Conservation (phyloP, 2,329 filamentous ascomycete species). For the Pseudonectria foliicola region DNA sequence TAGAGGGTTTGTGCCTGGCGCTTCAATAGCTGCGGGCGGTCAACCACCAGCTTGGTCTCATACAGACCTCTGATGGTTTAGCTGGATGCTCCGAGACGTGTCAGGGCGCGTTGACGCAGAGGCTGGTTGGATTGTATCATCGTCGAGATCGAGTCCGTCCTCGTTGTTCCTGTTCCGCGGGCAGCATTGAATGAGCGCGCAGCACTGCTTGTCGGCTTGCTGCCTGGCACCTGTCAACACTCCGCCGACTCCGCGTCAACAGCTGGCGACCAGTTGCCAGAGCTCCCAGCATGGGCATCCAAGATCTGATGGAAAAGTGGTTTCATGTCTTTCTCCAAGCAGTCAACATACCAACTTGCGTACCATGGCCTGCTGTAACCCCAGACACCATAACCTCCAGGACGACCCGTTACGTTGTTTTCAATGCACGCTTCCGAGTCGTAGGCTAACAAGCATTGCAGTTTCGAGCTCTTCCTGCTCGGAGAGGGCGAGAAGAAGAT, state of each 20-base stretch:
- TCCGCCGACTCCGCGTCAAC: neutral
- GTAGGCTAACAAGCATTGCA: slow-evolving; percentile 31
- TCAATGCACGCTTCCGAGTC: neutral
- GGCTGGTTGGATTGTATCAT: too few species aligned
- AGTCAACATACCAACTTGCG: neutral
- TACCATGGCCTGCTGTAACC: slow-evolving; percentile 30
- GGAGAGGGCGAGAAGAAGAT: slow-evolving; percentile 89
- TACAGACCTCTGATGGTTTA: neutral
- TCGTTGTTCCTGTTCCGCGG: too few species aligned
- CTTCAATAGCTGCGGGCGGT: too few species aligned
- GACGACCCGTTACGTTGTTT: slow-evolving; percentile 28
- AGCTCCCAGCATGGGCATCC: too few species aligned
- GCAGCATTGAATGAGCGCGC: too few species aligned
- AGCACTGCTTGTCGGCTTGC: too few species aligned
- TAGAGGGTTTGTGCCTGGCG: too few species aligned
- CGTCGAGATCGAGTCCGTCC: too few species aligned
- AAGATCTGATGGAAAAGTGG: too few species aligned
- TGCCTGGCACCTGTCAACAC: slow-evolving; percentile 2
- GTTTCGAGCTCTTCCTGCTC: slow-evolving; percentile 91
- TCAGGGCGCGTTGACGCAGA: too few species aligned
- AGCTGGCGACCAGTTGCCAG: neutral
- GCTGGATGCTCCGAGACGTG: too few species aligned
- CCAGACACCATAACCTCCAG: slow-evolving; percentile 33
- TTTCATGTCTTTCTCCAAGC: neutral
- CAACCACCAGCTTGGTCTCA: neutral